Conservation (phyloP, 164 flowering plant species). For the Kingdonia uniflora region DNA sequence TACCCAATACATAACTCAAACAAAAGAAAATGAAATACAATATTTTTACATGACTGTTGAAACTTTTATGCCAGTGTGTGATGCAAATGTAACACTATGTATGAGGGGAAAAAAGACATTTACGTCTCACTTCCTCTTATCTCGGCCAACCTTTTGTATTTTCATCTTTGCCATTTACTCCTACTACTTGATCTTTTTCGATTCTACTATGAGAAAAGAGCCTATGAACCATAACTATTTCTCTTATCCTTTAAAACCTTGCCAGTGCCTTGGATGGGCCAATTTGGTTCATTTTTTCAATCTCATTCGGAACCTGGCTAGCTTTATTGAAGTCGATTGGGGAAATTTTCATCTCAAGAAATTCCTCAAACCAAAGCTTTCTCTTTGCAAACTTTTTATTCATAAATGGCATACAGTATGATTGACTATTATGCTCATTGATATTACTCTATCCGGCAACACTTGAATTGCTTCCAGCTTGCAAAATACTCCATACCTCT, state of each 20-base stretch:
- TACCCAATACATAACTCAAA: too few relatives aligned
- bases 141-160: conserved; percentile 53
- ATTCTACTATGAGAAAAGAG: conserved; percentile 22
- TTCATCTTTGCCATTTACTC: conserved; percentile 47
- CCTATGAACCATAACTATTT: conserved; percentile 23
- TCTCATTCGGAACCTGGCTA: conserved; percentile 20
- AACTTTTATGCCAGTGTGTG: too few relatives aligned
- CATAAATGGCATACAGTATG: conserved; percentile 49
- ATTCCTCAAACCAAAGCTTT: conserved; percentile 89
- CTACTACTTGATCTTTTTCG: conserved; percentile 40
- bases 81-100: too few relatives aligned
- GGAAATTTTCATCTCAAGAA: conserved; percentile 22
- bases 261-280: conserved; percentile 36
- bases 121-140: conserved; percentile 12
- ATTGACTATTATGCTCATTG: conserved; percentile 87
- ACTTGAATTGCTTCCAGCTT: conserved; percentile 53
- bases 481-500: conserved; percentile 75
- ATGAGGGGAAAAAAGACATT: too few relatives aligned
- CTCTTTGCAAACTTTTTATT: conserved; percentile 57
- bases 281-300: conserved; percentile 23
- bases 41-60: too few relatives aligned
- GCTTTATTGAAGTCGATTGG: conserved; percentile 23
- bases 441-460: conserved; percentile 82
- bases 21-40: too few relatives aligned
- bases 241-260: conserved; percentile 34